Base-by-base conservation (phyloP, 176 grass and related monocot species). In the Carex pumila region DNA sequence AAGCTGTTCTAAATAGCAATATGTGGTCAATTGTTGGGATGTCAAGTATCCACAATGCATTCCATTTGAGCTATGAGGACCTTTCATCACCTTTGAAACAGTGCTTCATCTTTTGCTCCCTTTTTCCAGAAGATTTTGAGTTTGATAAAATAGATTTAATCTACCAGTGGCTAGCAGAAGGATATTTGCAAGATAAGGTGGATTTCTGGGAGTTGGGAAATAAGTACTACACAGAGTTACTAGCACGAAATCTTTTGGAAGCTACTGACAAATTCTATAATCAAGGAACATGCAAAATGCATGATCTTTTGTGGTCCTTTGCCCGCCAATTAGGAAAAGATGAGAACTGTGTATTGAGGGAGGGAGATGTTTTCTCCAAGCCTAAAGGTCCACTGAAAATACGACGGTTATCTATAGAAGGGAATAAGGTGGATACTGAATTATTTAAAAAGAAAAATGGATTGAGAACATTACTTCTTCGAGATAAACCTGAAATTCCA, bases 191-290 rank as follows among this genome's bases (percentile, higher is more conserved):
- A 47, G 49, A 9, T 14, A 54, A 79, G 36, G 81, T 36, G n/a
- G 55, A n/a, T 15, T 30, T 53, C 1, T 18, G 36, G 37, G 67
- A 87, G 19, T 61, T 69, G 30, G 86, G 52, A 11, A 80, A 18
- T 61, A 59, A 54, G 5, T 88, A 79, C 39, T 88, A 79, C 4
- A 0, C 82, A 1, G 87, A 94, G 30, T 9, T 94, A 52, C 61
- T 89, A 9, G 0, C 0, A 3, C 81, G 89, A 3, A 91, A 89
- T 10, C 71, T 94, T 11, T 80, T 94, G 36, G 83, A 85, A 19
- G 10, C 3, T 17, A 31, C 1, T 2, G 0, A 3, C 5, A 15
- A 8, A 2, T 14, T 55, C 6, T 67, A 67, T 67, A 0, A 79
- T 17, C 45, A 56, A 12, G 4, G 0, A 3, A 0, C 9, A 29